Base-by-base conservation (phyloP, 1,284 basidiomycete genomes). In the Earliella scabrosa region DNA sequence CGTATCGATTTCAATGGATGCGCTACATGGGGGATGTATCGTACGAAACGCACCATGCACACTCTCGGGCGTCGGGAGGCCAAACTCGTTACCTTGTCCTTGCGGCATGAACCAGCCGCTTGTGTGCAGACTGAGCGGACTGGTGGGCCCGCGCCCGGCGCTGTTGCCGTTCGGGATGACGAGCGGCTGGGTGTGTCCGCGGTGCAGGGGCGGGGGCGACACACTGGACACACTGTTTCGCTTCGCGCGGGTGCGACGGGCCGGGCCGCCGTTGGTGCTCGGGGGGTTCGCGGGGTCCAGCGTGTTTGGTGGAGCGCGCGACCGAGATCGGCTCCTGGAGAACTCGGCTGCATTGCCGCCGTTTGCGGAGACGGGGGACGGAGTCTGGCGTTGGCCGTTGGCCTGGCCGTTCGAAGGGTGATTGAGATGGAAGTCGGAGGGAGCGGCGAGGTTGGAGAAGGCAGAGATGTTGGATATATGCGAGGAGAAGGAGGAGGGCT, bases 161-260 rank as follows among this genome's bases (percentile, higher is more conserved):
- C 60, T 62, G 50, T 66, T 64, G 39, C 62, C 57, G 26, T 77
- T 75, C 0, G 85, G 86, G 59, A 87, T 88, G 51, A 86, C 74
- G 65, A 87, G 85, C 16, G 82, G 83, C 63, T 81, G 79, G 0
- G 72, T 71, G 53, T 69, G 65, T 9, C 63, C 56, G 58, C 63
- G 64, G 51, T 69, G 67, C 23, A 72, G 71, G 23, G 78, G 78
- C 14, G 79, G 79, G 32, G 78, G 76, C 39, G 73, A 73, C 59
- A 70, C 71, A 65, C 65, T 73, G 53, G 80, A 79, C 14, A 87
- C 75, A 61, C 78, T 80, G 61, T 80, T 81, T 54, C 73, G 68
- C 64, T 75, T 75, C 27, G 71, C 56, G 59, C 73, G 71, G 26
- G 72, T 67, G 48, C 71, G 67, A 38, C 73, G 69, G 41, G 72